Evolutionary conservation across 805 yeast species (phyloP).

Genomic region (Sugiyamaella qingdaonensis): DNA sequence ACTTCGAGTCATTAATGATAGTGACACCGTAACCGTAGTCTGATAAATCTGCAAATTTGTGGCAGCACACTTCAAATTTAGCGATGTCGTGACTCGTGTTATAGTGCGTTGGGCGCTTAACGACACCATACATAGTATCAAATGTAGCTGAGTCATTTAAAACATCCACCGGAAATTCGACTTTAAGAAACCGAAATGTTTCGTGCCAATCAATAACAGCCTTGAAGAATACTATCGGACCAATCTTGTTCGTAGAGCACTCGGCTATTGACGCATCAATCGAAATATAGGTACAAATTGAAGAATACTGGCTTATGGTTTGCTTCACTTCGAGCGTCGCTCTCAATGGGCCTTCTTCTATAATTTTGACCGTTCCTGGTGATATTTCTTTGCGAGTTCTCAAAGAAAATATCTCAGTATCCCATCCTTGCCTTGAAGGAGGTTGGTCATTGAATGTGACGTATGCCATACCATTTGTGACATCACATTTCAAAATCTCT

Average conservation of each 20-base stretch:
- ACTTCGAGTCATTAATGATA: conserved; percentile 68
- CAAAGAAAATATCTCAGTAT: conserved; percentile 71
- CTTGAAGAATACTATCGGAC: conserved; percentile 2
- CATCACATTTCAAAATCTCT: background rate
- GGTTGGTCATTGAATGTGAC: conserved; percentile 65
- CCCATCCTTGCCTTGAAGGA: conserved; percentile 79
- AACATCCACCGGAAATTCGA: conserved; percentile 79
- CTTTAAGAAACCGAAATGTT: conserved; percentile 58
- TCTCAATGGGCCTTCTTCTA: background rate
- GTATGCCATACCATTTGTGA: background rate
- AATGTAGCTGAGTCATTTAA: conserved; percentile 64
- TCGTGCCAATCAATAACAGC: conserved; percentile 60
- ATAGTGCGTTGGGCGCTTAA: conserved; percentile 77
- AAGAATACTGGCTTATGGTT: background rate
- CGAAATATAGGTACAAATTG: background rate
- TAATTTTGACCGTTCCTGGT: background rate
- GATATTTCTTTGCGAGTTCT: conserved; percentile 42
- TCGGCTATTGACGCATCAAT: conserved; percentile 35
- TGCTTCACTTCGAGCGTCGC: background rate
- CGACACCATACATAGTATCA: conserved; percentile 81
- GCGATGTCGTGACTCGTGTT: conserved; percentile 86
- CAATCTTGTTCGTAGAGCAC: conserved; percentile 12
- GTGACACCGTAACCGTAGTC: conserved; percentile 75
- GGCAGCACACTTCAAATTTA: conserved; percentile 81
- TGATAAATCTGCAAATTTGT: conserved; percentile 38